Percentiles rank a stretch among this genome's conserved stretches.
Evolutionary conservation across 1,139 yeast species (phyloP).

Genomic region (Hemisphaericaspora lyxosophila): DNA sequence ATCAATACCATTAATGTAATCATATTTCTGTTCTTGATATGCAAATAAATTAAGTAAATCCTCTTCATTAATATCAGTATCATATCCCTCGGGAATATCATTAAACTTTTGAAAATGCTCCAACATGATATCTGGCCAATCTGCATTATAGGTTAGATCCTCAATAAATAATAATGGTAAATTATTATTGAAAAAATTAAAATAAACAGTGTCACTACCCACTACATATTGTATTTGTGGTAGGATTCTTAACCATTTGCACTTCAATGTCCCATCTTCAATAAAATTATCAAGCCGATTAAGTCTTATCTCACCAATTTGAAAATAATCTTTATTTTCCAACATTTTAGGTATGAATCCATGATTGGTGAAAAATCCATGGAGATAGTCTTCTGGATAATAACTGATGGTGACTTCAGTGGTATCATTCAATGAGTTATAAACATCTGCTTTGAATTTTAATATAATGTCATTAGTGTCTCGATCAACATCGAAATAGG

Average conservation of each 20-base stretch:
- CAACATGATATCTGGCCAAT: slow-evolving; percentile 16
- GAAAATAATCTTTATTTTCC: slow-evolving; percentile 11
- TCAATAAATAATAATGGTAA: slow-evolving; percentile 18
- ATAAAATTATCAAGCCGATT: slow-evolving; percentile 6
- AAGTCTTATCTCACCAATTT: slow-evolving; percentile 16
- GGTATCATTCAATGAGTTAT: slow-evolving; percentile 10
- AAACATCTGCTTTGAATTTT: slow-evolving; percentile 21
- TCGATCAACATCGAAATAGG: slow-evolving; percentile 63
- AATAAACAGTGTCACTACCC: slow-evolving; percentile 16
- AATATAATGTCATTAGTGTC: slow-evolving; percentile 44
- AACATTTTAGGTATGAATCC: slow-evolving; percentile 43
- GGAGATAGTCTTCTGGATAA: slow-evolving; percentile 45
- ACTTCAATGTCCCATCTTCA: slow-evolving; percentile 10
- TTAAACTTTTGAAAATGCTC: slow-evolving; percentile 12
- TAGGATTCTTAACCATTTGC: slow-evolving; percentile 28
- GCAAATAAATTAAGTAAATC: slow-evolving; percentile 17
- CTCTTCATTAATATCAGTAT: slow-evolving; percentile 14
- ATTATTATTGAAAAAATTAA: slow-evolving; percentile 18
- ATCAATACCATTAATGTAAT: slow-evolving; percentile 26
- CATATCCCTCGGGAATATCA: slow-evolving; percentile 10
- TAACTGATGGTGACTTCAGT: slow-evolving; percentile 47
- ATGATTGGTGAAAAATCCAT: slow-evolving; percentile 49
- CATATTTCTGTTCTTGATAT: slow-evolving; percentile 27
- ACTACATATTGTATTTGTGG: slow-evolving; percentile 25
- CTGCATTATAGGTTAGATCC: slow-evolving; percentile 15